Conservation (phyloP, 345 rosid genomes). For the Heritiera fomes region DNA sequence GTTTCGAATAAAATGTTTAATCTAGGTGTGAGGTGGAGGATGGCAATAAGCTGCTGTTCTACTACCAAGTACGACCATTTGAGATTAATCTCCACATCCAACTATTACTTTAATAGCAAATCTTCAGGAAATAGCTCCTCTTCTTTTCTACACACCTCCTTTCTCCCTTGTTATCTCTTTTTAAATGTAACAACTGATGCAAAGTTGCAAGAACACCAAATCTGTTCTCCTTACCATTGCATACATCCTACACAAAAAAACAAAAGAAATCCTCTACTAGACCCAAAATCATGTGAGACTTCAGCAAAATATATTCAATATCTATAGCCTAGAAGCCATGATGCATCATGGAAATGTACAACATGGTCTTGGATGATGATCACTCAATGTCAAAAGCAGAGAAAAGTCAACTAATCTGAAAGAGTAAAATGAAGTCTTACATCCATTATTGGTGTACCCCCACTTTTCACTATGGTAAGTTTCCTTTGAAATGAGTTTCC, state of each 20-base stretch:
- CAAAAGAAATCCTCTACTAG: not conserved
- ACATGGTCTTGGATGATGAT: not conserved
- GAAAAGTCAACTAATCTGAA: not conserved
- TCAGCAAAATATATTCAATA: not conserved
- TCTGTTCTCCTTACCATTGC: not conserved
- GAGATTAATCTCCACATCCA: not conserved
- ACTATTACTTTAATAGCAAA: not conserved
- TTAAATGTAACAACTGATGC: not conserved
- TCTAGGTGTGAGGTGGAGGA: not conserved
- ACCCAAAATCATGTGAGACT: not conserved
- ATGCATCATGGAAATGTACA: not conserved
- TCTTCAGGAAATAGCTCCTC: not conserved
- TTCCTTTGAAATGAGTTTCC: slow-evolving; percentile 96
- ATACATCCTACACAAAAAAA: not conserved
- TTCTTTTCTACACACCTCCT: not conserved
- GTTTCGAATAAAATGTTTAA: too few relatives aligned
- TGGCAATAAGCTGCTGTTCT: not conserved
- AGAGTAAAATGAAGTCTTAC: slow-evolving; percentile 49
- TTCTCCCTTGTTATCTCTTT: not conserved
- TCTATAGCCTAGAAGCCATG: slow-evolving; percentile 1
- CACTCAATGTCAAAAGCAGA: slow-evolving; percentile 2
- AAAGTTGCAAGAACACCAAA: not conserved
- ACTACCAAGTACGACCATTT: not conserved
- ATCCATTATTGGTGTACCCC: slow-evolving; percentile 62
- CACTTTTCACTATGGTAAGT: slow-evolving; percentile 74